Evolutionary conservation across 768 basidiomycete species (phyloP).

Genomic region (Lyophyllum shimeji): DNA sequence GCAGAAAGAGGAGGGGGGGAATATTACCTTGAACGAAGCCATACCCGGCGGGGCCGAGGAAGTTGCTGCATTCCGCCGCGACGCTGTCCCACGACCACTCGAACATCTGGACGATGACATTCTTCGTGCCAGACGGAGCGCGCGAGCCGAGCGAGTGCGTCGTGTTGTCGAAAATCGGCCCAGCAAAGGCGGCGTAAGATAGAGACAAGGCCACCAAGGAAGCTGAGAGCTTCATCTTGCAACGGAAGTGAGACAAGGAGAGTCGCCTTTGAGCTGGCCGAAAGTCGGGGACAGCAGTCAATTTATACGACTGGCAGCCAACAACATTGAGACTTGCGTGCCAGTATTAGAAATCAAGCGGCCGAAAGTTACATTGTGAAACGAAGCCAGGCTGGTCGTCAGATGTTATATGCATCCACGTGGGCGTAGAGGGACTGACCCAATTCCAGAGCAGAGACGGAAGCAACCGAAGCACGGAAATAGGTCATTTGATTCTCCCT

Average conservation of each 20-base stretch:
- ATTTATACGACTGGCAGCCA: conserved; percentile 3
- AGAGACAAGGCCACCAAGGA: conserved; percentile 4
- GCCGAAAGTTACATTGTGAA: neutral
- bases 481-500: conserved; percentile 10
- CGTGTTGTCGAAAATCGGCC: conserved; percentile 5
- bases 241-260: neutral
- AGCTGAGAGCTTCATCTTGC: conserved; percentile 10
- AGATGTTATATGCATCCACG: conserved; percentile 7
- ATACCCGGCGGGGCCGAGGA: conserved; percentile 69
- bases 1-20: too few species aligned
- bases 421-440: neutral
- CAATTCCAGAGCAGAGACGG: neutral
- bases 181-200: conserved; percentile 7
- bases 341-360: neutral
- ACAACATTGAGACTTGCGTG: neutral
- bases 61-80: conserved; percentile 61
- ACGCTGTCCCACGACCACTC: conserved; percentile 65
- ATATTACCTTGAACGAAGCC: conserved; percentile 74
- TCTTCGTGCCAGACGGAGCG: conserved; percentile 31
- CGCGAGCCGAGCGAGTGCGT: conserved; percentile 15
- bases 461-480: neutral
- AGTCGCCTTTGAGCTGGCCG: neutral
- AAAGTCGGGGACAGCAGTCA: neutral
- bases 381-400: conserved; percentile 1
- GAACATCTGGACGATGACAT: conserved; percentile 70